Conservation (phyloP, 1,284 basidiomycete genomes). For the Austroboletus novae-zelandiae region DNA sequence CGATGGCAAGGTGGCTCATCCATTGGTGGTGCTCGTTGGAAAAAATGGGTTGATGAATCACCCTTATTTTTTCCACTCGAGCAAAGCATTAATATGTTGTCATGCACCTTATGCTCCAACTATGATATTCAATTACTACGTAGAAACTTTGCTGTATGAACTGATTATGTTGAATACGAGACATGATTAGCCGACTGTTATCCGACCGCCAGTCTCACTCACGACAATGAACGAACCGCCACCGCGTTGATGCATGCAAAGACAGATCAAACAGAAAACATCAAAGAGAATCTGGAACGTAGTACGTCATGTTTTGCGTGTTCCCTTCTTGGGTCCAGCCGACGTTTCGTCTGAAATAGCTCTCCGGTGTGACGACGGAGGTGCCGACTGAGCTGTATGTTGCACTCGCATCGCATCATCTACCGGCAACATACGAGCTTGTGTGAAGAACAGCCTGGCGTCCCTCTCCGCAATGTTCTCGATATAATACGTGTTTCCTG, state of each 20-base stretch:
- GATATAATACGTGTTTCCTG: conserved; percentile 90
- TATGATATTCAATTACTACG: conserved; percentile 10
- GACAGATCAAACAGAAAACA: background rate
- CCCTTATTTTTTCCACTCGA: background rate
- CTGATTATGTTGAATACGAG: conserved; percentile 5
- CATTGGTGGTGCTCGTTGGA: conserved; percentile 3
- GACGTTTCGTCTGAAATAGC: conserved; percentile 27
- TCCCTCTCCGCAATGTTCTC: conserved; percentile 82
- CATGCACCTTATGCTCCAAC: conserved; percentile 24
- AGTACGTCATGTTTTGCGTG: conserved; percentile 18
- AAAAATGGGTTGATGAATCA: background rate
- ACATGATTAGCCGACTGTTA: conserved; percentile 1
- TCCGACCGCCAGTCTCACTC: too few species aligned
- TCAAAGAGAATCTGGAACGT: background rate
- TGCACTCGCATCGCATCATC: conserved; percentile 20
- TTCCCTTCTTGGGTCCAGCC: conserved; percentile 13
- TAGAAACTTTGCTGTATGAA: conserved; percentile 23
- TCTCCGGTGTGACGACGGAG: conserved; percentile 32
- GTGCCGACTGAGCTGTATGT: conserved; percentile 31
- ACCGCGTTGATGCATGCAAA: background rate
- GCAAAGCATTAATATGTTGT: conserved; percentile 9
- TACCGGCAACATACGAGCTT: conserved; percentile 70
- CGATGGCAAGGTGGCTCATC: conserved; percentile 4
- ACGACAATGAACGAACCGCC: background rate
- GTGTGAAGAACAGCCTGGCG: conserved; percentile 89